These are phyloP conservation scores for Camellia lanceoleosa DNA, from an alignment of 148 eudicot genomes.

Conservation along the genomic window DNA sequence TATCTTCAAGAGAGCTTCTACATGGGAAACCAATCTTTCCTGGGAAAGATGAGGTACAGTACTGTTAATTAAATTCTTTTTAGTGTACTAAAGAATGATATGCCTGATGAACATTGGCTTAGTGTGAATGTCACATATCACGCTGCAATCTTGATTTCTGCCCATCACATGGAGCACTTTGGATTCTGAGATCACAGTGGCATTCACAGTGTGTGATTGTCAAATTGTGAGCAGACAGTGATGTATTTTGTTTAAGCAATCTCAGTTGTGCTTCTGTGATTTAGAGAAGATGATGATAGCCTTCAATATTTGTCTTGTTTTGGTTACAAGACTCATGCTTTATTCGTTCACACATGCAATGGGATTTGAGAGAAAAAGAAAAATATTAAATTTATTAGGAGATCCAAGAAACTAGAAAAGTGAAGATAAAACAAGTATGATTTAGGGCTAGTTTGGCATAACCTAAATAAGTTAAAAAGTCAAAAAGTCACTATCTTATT, in stretches of 20 bases:
- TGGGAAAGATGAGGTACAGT: conserved; percentile 74
- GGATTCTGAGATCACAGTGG: conserved; percentile 6
- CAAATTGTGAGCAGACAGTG: not conserved
- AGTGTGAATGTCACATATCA: not conserved
- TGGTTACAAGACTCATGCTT: not conserved
- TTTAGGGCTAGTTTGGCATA: too few species aligned
- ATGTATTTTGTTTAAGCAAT: not conserved
- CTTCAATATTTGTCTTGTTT: not conserved
- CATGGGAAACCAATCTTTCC: conserved; percentile 77
- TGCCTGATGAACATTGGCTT: not conserved
- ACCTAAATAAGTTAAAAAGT: too few species aligned
- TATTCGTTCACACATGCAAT: too few species aligned
- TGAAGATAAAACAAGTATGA: too few species aligned
- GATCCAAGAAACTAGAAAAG: too few species aligned
- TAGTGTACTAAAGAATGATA: not conserved
- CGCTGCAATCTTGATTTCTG: not conserved
- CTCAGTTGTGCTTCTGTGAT: not conserved
- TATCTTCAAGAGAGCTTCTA: conserved; percentile 85
- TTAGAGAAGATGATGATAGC: not conserved
- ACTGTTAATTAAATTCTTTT: not conserved
- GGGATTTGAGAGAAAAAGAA: too few species aligned
- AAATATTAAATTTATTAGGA: too few species aligned
- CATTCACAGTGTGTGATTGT: not conserved
- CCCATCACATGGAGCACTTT: not conserved
- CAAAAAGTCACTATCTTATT: too few species aligned